A percentile compares a stretch with the other conserved stretches of the same genome.
Conservation (phyloP, 2,329 filamentous ascomycete genomes). For the Onygenales sp. region DNA sequence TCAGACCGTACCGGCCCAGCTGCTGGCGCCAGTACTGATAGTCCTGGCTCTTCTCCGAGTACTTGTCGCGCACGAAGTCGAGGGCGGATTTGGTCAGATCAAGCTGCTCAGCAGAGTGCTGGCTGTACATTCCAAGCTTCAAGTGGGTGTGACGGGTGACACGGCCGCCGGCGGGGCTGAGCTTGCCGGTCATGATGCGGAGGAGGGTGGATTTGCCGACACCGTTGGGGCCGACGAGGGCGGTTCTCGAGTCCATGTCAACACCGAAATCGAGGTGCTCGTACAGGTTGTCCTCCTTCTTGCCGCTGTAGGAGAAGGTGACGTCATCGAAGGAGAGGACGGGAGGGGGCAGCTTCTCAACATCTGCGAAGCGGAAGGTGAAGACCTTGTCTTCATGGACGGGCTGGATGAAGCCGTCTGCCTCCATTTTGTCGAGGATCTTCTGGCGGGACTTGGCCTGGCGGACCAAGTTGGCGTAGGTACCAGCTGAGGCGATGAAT, state of each 20-base stretch:
- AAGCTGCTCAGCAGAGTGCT: constrained; percentile 97
- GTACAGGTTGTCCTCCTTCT: constrained; percentile 84
- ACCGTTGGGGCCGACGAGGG: constrained; percentile 98
- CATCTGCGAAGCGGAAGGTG: constrained; percentile 95
- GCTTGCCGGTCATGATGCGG: constrained; percentile 99
- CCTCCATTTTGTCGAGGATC: constrained; percentile 99
- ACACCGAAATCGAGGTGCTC: constrained; percentile 96
- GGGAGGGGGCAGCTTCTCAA: constrained; percentile 97
- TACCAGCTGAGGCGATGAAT: constrained; percentile 99
- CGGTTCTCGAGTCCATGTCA: constrained; percentile 97
- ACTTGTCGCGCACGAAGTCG: constrained; percentile 97
- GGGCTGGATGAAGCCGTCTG: constrained; percentile 94
- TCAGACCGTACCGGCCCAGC: constrained; percentile 87
- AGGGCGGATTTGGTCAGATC: constrained; percentile 96
- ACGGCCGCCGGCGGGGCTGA: constrained; percentile 70
- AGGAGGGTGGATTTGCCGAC: constrained; percentile 99
- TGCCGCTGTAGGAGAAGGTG: constrained; percentile 94
- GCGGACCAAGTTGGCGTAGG: constrained; percentile 96
- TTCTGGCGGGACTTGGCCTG: constrained; percentile 99
- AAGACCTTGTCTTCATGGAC: constrained; percentile 80
- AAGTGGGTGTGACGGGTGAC: constrained; percentile 93
- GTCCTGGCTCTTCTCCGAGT: constrained; percentile 78
- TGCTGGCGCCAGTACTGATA: constrained; percentile 99
- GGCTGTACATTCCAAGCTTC: constrained; percentile 95
- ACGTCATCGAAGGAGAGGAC: constrained; percentile 95